These are phyloP conservation scores for Xylaria sp. DNA, from an alignment of 2,329 filamentous ascomycete species.

Conservation along the genomic window DNA sequence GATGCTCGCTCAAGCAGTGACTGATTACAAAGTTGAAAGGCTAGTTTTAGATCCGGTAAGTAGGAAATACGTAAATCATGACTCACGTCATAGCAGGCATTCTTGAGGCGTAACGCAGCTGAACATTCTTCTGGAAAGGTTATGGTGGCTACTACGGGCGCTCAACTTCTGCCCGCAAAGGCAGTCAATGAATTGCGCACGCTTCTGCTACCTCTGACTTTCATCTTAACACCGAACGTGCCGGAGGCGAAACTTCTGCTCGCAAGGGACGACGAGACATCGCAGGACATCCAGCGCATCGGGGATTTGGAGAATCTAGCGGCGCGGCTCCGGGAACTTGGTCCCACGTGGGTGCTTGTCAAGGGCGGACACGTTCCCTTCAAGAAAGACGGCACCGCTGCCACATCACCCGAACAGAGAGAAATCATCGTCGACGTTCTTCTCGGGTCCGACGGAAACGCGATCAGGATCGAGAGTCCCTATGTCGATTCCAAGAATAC, in stretches of 20 bases:
- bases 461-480: conserved; percentile 72
- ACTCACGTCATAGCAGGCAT: not conserved
- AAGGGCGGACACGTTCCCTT: conserved; percentile 94
- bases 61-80: not conserved
- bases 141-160: conserved; percentile 88
- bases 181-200: conserved; percentile 70
- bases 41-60: conserved; percentile 80
- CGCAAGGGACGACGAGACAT: conserved; percentile 52
- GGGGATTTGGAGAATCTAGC: conserved; percentile 76
- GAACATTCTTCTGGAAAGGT: conserved; percentile 64
- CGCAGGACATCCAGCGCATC: conserved; percentile 60
- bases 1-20: conserved; percentile 72
- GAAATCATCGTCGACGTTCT: conserved; percentile 81
- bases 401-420: conserved; percentile 67
- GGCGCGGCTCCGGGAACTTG: conserved; percentile 71
- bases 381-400: conserved; percentile 67
- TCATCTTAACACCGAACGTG: conserved; percentile 46
- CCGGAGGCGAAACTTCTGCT: conserved; percentile 37
- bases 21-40: conserved; percentile 63
- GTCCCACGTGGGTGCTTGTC: conserved; percentile 82
- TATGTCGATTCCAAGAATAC: conserved; percentile 83
- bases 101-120: not conserved
- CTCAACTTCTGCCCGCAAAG: conserved; percentile 70
- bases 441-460: conserved; percentile 63
- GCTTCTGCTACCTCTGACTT: conserved; percentile 72